Percentiles rank a stretch among this genome's conserved stretches.
phyloP scores from a whole-genome alignment of 805 yeast genomes.

The Yarrowia bubula region DNA sequence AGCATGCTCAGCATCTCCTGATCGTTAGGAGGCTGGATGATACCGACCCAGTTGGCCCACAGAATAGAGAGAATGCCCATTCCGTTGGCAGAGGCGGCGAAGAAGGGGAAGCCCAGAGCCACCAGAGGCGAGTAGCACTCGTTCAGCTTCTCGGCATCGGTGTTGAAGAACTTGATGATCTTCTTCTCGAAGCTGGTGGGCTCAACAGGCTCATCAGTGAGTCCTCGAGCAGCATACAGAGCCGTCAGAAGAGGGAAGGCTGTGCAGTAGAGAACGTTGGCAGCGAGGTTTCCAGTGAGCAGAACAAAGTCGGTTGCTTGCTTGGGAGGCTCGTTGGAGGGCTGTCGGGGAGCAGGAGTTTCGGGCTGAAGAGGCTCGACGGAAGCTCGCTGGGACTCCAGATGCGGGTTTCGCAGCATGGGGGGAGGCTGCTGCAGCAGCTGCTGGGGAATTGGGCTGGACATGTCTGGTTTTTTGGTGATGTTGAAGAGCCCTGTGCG shows the following conservation, averaged over 20 bases:
- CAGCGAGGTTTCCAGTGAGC: slow-evolving; percentile 5
- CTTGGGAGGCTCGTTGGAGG: neutral
- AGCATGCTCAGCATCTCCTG: neutral
- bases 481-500: neutral
- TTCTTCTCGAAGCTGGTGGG: slow-evolving; percentile 8
- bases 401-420: slow-evolving; percentile 4
- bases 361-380: neutral
- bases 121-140: slow-evolving; percentile 18
- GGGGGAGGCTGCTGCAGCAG: slow-evolving; percentile 7
- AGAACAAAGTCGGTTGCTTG: neutral
- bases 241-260: slow-evolving; percentile 9
- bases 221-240: neutral
- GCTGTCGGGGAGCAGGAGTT: neutral
- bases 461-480: neutral
- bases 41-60: slow-evolving; percentile 18
- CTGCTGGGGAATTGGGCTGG: slow-evolving; percentile 5
- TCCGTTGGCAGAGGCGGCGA: slow-evolving; percentile 7
- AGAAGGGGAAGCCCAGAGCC: slow-evolving; percentile 15
- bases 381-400: slow-evolving; percentile 2
- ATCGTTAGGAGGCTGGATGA: neutral
- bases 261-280: neutral
- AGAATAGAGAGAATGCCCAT: slow-evolving; percentile 12
- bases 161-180: neutral
- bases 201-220: neutral
- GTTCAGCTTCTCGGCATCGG: slow-evolving; percentile 9